Conservation (phyloP, 352 stramenopile genomes). For the Bremia lactucae region DNA sequence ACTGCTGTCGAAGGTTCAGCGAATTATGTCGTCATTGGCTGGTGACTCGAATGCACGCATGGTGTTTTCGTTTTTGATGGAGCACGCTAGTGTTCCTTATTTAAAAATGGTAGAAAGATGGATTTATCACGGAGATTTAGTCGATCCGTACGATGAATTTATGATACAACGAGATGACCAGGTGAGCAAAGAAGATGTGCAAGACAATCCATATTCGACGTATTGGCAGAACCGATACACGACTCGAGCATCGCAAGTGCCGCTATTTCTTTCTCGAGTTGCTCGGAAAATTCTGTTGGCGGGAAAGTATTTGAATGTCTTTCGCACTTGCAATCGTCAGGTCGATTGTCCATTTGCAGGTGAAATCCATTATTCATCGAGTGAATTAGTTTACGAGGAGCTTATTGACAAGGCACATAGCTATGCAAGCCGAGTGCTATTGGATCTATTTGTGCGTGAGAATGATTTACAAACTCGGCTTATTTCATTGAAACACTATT, state of each 20-base stretch:
- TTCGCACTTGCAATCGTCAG: slow-evolving; percentile 66
- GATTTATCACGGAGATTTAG: slow-evolving; percentile 85
- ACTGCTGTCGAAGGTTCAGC: slow-evolving; percentile 86
- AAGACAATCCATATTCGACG: slow-evolving; percentile 80
- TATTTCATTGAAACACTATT: slow-evolving; percentile 93
- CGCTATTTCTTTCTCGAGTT: slow-evolving; percentile 68
- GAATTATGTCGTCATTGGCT: slow-evolving; percentile 65
- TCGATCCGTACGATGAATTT: slow-evolving; percentile 88
- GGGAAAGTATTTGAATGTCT: slow-evolving; percentile 90
- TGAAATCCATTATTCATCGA: slow-evolving; percentile 49
- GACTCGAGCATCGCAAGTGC: slow-evolving; percentile 61
- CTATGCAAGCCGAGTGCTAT: slow-evolving; percentile 64
- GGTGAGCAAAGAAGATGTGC: slow-evolving; percentile 74
- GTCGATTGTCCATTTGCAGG: slow-evolving; percentile 74
- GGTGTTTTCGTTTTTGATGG: slow-evolving; percentile 78
- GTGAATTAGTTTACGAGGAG: slow-evolving; percentile 69
- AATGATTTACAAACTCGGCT: slow-evolving; percentile 72
- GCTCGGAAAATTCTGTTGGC: slow-evolving; percentile 83
- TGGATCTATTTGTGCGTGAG: slow-evolving; percentile 76
- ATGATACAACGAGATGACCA: slow-evolving; percentile 81
- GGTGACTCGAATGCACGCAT: slow-evolving; percentile 70
- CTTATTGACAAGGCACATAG: slow-evolving; percentile 76
- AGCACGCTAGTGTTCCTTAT: slow-evolving; percentile 78
- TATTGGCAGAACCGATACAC: slow-evolving; percentile 87
- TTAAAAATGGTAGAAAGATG: slow-evolving; percentile 85